phyloP scores from a whole-genome alignment of 345 rosid genomes.

The Rhodamnia argentea region DNA sequence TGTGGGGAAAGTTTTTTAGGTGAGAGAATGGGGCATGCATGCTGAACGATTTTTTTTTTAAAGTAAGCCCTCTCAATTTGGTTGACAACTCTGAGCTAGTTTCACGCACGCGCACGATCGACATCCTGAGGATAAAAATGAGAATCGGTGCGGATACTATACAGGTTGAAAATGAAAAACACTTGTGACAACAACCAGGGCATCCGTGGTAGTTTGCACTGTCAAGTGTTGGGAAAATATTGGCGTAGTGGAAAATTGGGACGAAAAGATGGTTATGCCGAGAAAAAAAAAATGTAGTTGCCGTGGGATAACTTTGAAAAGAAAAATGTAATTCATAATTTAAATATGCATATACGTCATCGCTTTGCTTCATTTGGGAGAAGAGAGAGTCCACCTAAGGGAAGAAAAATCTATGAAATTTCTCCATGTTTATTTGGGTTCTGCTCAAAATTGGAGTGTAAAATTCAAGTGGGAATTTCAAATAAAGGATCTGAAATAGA shows the following conservation, averaged over 20 bases:
- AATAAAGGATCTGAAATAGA: background rate
- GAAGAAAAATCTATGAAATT: background rate
- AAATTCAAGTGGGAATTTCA: background rate
- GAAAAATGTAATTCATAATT: background rate
- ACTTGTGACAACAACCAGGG: background rate
- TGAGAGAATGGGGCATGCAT: background rate
- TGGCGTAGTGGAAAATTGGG: background rate
- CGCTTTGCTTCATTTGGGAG: background rate
- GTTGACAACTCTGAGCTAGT: background rate
- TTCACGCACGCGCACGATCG: background rate
- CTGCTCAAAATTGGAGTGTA: background rate
- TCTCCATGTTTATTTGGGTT: background rate
- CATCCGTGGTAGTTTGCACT: background rate
- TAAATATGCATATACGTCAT: background rate
- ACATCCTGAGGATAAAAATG: background rate
- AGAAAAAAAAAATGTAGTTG: background rate
- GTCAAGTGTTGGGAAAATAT: background rate
- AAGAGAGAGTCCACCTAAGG: background rate
- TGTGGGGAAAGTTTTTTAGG: background rate
- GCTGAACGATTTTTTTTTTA: background rate
- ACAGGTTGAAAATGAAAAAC: background rate
- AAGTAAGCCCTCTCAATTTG: background rate
- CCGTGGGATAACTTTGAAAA: background rate
- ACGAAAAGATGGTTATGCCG: background rate
- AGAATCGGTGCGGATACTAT: background rate